Conservation (phyloP, 2,329 filamentous ascomycete genomes). For the Rutstroemia sydowiana region DNA sequence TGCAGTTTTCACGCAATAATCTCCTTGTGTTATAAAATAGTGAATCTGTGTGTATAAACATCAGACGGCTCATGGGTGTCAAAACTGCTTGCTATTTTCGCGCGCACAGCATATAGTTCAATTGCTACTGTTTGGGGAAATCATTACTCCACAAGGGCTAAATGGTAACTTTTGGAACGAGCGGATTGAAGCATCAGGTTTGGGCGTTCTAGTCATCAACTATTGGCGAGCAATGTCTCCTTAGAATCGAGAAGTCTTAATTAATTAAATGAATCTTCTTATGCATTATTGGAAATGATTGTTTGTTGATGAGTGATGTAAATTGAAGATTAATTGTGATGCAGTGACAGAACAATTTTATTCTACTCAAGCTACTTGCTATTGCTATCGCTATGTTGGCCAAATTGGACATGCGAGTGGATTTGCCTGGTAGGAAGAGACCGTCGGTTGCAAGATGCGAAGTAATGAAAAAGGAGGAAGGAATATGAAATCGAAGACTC, state of each 20-base stretch:
- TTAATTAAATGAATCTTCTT: slow-evolving; percentile 3
- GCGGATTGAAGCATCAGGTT: slow-evolving; percentile 6
- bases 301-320: background rate
- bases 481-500: too few relatives aligned
- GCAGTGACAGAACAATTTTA: too few relatives aligned
- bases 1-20: slow-evolving; percentile 6
- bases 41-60: slow-evolving; percentile 8
- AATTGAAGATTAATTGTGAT: too few relatives aligned
- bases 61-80: slow-evolving; percentile 6
- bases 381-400: too few relatives aligned
- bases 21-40: slow-evolving; percentile 9
- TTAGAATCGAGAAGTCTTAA: slow-evolving; percentile 8
- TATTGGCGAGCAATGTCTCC: slow-evolving; percentile 5
- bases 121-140: slow-evolving; percentile 8
- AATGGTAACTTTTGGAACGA: slow-evolving; percentile 5
- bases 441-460: too few relatives aligned
- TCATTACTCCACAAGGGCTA: background rate
- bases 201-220: slow-evolving; percentile 10
- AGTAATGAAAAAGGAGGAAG: too few relatives aligned
- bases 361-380: too few relatives aligned
- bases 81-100: slow-evolving; percentile 8
- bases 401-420: too few relatives aligned
- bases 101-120: background rate
- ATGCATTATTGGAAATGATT: background rate
- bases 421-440: too few relatives aligned